phyloP scores from a whole-genome alignment of 139 green algal species.

The Ettlia oleoabundans region DNA sequence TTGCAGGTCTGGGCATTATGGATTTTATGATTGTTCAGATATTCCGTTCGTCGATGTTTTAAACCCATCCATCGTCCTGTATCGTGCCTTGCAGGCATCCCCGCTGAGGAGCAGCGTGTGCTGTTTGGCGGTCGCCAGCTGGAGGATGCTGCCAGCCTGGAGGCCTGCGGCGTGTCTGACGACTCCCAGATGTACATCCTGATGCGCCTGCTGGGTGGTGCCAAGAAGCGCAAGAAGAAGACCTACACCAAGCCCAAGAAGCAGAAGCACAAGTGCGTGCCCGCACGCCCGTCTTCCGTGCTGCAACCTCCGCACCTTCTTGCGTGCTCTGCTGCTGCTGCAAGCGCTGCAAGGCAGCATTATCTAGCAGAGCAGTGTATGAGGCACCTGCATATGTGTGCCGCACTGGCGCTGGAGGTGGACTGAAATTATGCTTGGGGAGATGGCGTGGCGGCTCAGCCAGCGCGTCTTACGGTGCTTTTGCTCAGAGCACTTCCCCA shows the following conservation, averaged over 20 bases:
- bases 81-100: conserved; percentile 62
- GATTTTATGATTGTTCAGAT: background rate
- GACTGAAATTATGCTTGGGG: background rate
- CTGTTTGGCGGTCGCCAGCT: conserved; percentile 87
- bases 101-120: conserved; percentile 75
- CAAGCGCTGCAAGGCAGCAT: too few relatives aligned
- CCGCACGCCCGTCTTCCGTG: background rate
- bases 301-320: too few relatives aligned
- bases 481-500: background rate
- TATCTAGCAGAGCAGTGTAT: too few relatives aligned
- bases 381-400: too few relatives aligned
- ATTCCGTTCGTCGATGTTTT: background rate
- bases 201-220: conserved; percentile 92
- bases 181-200: conserved; percentile 84
- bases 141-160: conserved; percentile 66
- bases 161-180: conserved; percentile 78
- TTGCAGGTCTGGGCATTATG: too few relatives aligned
- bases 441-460: background rate
- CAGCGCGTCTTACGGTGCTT: background rate
- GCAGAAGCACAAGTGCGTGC: conserved; percentile 92
- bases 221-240: conserved; percentile 99
- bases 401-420: too few relatives aligned
- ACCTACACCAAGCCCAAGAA: conserved; percentile 99
- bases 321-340: too few relatives aligned
- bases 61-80: background rate